Percentiles rank a stretch among this genome's conserved stretches.
Conservation (phyloP, 2,329 filamentous ascomycete genomes). For the Colletotrichum sojae region DNA sequence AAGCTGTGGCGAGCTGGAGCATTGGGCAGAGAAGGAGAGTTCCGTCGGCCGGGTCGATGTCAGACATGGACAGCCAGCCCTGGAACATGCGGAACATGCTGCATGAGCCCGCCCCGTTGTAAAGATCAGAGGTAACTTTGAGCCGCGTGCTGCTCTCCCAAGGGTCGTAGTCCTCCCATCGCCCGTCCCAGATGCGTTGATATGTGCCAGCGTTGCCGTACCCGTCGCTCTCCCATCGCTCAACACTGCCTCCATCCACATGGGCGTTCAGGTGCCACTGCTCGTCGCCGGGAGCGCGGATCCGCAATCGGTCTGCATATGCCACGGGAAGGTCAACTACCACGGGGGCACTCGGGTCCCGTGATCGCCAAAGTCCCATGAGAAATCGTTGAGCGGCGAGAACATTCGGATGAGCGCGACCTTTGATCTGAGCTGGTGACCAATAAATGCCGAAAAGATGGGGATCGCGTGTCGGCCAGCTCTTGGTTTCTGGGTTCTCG, state of each 20-base stretch:
- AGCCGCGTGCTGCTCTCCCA: slow-evolving; percentile 69
- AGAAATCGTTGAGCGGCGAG: slow-evolving; percentile 76
- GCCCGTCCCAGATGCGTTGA: slow-evolving; percentile 66
- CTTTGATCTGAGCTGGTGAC: slow-evolving; percentile 78
- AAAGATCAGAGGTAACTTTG: slow-evolving; percentile 68
- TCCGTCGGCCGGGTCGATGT: slow-evolving; percentile 76
- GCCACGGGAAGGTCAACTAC: slow-evolving; percentile 73
- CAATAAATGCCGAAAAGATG: slow-evolving; percentile 62
- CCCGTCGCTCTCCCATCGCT: slow-evolving; percentile 79
- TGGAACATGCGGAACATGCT: slow-evolving; percentile 73
- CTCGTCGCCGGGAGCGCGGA: slow-evolving; percentile 69
- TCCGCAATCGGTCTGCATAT: slow-evolving; percentile 79
- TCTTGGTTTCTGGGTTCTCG: slow-evolving; percentile 57
- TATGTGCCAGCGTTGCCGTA: slow-evolving; percentile 74
- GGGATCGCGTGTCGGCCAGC: slow-evolving; percentile 47
- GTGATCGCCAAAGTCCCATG: slow-evolving; percentile 75
- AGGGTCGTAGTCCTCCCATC: slow-evolving; percentile 70
- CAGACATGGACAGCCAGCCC: slow-evolving; percentile 68
- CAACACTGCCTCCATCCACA: slow-evolving; percentile 78
- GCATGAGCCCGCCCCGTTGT: slow-evolving; percentile 71
- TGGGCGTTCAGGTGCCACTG: slow-evolving; percentile 72
- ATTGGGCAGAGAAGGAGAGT: slow-evolving; percentile 80
- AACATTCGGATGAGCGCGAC: slow-evolving; percentile 76
- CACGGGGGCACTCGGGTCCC: slow-evolving; percentile 70
- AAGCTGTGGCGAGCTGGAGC: slow-evolving; percentile 76